These are phyloP conservation scores for Fusarium longipes DNA, from an alignment of 2,329 filamentous ascomycete genomes.

Conservation along the genomic window DNA sequence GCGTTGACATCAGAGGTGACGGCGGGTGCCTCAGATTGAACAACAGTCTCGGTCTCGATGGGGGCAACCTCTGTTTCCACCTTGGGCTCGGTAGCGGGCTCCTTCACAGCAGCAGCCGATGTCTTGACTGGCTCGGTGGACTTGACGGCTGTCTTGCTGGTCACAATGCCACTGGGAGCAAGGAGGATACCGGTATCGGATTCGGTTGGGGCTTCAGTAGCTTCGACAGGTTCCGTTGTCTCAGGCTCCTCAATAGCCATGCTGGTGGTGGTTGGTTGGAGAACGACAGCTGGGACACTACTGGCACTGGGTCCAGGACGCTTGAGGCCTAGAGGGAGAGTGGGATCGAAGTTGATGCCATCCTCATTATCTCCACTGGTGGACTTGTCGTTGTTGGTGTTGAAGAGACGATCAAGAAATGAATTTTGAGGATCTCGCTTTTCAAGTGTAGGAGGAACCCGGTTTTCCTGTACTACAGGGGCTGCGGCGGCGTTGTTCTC, in stretches of 20 bases:
- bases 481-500: slow-evolving; percentile 50
- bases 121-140: slow-evolving; percentile 19
- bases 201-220: slow-evolving; percentile 19
- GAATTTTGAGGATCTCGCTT: slow-evolving; percentile 40
- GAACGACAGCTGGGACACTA: slow-evolving; percentile 28
- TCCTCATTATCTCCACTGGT: slow-evolving; percentile 2
- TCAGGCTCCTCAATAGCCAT: slow-evolving; percentile 21
- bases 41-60: slow-evolving; percentile 4
- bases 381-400: slow-evolving; percentile 4
- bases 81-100: slow-evolving; percentile 16
- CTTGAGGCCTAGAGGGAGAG: slow-evolving; percentile 22
- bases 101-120: slow-evolving; percentile 5
- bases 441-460: slow-evolving; percentile 17
- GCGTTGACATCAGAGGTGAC: slow-evolving; percentile 10
- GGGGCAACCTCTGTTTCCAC: slow-evolving; percentile 10
- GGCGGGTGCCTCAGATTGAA: not conserved
- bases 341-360: slow-evolving; percentile 30
- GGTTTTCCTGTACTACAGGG: slow-evolving; percentile 51
- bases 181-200: slow-evolving; percentile 43
- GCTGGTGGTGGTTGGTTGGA: slow-evolving; percentile 41
- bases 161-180: slow-evolving; percentile 44
- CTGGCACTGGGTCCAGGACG: slow-evolving; percentile 32
- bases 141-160: slow-evolving; percentile 27
- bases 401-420: slow-evolving; percentile 43
- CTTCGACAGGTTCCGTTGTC: slow-evolving; percentile 11